A percentile compares a stretch with the other conserved stretches of the same genome.
Conservation (phyloP, 176 grass and related monocot species). For the Alopecurus myosuroides region DNA sequence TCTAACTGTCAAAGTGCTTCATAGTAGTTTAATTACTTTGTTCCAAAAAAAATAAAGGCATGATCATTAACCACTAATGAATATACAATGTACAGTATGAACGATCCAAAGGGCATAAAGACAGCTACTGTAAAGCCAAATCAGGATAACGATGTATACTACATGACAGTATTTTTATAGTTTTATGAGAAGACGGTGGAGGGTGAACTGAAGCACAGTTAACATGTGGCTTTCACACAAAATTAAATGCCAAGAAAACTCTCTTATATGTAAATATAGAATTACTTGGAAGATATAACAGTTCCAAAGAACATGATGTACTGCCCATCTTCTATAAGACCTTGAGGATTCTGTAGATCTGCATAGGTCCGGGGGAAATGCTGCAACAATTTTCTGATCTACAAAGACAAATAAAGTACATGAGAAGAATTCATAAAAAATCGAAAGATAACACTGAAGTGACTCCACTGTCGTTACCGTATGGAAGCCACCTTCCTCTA, state of each 20-base stretch:
- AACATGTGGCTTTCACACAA: constrained; percentile 1
- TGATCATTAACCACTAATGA: not conserved
- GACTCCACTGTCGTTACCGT: constrained; percentile 47
- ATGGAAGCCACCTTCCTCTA: constrained; percentile 77
- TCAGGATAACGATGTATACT: not conserved
- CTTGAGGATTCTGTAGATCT: constrained; percentile 76
- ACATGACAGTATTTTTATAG: not conserved
- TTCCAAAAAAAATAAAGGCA: not conserved
- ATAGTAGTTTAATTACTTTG: not conserved
- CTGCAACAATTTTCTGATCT: constrained; percentile 90
- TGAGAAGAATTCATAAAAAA: constrained; percentile 16
- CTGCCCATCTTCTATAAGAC: constrained; percentile 70
- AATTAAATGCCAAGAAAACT: constrained; percentile 18
- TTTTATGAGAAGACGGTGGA: not conserved
- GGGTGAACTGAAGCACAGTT: not conserved
- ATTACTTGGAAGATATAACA: constrained; percentile 83
- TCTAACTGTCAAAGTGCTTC: not conserved
- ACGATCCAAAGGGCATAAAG: not conserved
- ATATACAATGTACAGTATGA: not conserved
- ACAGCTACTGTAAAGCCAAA: not conserved
- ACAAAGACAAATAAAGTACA: constrained; percentile 12
- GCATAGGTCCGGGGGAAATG: constrained; percentile 94
- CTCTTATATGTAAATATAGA: constrained; percentile 24
- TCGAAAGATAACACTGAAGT: constrained; percentile 6
- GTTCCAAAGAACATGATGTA: constrained; percentile 85